Evolutionary conservation across 768 basidiomycete species (phyloP).

Genomic region (Boletus vinaceobasis): DNA sequence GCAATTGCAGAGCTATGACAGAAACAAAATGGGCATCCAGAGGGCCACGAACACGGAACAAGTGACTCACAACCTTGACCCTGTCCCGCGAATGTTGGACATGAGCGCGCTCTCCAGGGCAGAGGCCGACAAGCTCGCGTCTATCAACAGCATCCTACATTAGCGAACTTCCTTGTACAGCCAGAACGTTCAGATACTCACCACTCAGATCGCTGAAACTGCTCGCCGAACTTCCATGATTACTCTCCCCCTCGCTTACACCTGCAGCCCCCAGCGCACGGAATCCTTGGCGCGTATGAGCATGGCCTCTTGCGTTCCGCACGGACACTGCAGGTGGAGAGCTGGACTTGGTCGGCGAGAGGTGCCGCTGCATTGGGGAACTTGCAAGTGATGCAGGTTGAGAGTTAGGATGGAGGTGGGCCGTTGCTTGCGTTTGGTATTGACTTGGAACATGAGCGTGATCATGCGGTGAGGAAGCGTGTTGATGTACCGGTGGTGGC

Average conservation of each 20-base stretch:
- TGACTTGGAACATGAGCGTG: constrained; percentile 1
- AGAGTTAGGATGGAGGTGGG: constrained; percentile 12
- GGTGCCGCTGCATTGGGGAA: constrained; percentile 46
- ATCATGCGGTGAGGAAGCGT: constrained; percentile 23
- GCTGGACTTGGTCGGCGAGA: constrained; percentile 54
- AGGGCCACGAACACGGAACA: neutral
- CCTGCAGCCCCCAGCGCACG: constrained; percentile 38
- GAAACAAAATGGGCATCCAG: neutral
- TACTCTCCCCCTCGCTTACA: constrained; percentile 56
- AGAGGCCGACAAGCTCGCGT: constrained; percentile 73
- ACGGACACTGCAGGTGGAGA: constrained; percentile 60
- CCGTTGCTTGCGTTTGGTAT: constrained; percentile 2
- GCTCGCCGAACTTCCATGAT: constrained; percentile 69
- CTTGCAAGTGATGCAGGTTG: constrained; percentile 15
- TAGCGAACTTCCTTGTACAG: neutral
- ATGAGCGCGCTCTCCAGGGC: constrained; percentile 76
- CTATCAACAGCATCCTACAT: constrained; percentile 30
- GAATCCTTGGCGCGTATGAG: constrained; percentile 46
- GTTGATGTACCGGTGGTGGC: constrained; percentile 30
- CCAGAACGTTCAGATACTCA: constrained; percentile 32
- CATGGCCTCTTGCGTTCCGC: constrained; percentile 50
- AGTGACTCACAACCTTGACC: constrained; percentile 65
- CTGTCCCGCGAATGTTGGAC: constrained; percentile 66
- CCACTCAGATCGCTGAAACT: constrained; percentile 88
- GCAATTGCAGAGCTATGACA: constrained; percentile 33